A percentile compares a stretch with the other conserved stretches of the same genome.
Evolutionary conservation across 1,284 basidiomycete genomes (phyloP).

Genomic region (Irpex sp.): DNA sequence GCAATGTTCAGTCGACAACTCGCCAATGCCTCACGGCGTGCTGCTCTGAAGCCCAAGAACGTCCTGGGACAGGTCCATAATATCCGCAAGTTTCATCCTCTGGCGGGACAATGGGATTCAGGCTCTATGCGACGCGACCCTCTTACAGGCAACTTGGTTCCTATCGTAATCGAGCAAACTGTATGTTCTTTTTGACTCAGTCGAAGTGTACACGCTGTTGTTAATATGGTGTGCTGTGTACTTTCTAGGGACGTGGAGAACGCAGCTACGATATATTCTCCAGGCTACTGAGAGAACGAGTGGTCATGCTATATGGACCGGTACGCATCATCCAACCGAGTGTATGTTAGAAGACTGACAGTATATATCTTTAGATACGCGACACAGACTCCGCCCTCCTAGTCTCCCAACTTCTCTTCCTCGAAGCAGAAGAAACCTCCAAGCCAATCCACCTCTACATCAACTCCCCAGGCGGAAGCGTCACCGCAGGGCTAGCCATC

Average conservation of each 20-base stretch:
- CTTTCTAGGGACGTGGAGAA: conserved; percentile 79
- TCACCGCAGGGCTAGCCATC: conserved; percentile 90
- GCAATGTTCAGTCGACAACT: conserved; percentile 2
- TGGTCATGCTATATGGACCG: conserved; percentile 92
- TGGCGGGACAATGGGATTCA: conserved; percentile 8
- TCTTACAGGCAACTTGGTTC: conserved; percentile 60
- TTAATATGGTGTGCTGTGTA: neutral
- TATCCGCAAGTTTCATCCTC: conserved; percentile 35
- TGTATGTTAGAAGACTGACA: too few relatives aligned
- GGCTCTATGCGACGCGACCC: conserved; percentile 20
- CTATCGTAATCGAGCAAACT: conserved; percentile 92
- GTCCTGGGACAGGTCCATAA: neutral
- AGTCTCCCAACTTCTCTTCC: conserved; percentile 88
- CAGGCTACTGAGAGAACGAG: conserved; percentile 82
- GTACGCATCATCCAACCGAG: conserved; percentile 56
- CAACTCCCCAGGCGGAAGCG: conserved; percentile 92
- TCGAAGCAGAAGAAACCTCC: conserved; percentile 89
- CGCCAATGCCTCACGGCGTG: neutral
- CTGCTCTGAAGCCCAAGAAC: neutral
- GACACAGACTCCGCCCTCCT: conserved; percentile 82
- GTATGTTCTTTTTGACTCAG: conserved; percentile 36
- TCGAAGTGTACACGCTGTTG: neutral
- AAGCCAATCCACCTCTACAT: conserved; percentile 94
- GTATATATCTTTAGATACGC: conserved; percentile 56
- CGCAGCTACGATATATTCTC: conserved; percentile 95